Evolutionary conservation across 2,329 filamentous ascomycete species (phyloP).

Genomic region (Aspergillus pseudotamarii): DNA sequence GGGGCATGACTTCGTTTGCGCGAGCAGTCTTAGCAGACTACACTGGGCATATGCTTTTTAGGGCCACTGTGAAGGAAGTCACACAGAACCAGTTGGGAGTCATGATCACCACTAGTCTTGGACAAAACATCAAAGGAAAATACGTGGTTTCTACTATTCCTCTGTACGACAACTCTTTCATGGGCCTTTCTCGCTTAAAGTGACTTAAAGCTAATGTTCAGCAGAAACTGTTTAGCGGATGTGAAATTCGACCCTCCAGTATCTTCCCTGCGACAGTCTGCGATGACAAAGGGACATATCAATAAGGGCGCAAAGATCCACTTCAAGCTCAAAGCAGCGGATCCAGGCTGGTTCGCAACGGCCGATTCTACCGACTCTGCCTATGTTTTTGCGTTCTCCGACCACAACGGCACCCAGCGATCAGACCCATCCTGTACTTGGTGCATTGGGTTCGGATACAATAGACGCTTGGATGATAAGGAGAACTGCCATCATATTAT

Average conservation of each 20-base stretch:
- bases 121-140: background rate
- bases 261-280: constrained; percentile 23
- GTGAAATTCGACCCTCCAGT: constrained; percentile 33
- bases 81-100: background rate
- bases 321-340: constrained; percentile 17
- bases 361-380: constrained; percentile 7
- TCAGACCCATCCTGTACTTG: constrained; percentile 16
- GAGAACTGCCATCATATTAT: constrained; percentile 14
- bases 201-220: background rate
- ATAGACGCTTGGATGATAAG: constrained; percentile 15
- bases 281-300: constrained; percentile 28
- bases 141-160: constrained; percentile 11
- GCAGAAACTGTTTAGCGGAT: constrained; percentile 14
- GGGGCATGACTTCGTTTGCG: constrained; percentile 26
- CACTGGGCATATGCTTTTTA: constrained; percentile 13
- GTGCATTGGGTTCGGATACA: constrained; percentile 25
- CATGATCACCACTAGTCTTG: background rate
- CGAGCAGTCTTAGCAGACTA: constrained; percentile 15
- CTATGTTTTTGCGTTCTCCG: constrained; percentile 24
- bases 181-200: background rate
- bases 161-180: background rate
- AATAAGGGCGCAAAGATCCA: constrained; percentile 35
- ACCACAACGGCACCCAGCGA: constrained; percentile 20
- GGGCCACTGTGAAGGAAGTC: constrained; percentile 1
- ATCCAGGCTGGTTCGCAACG: constrained; percentile 19